These are phyloP conservation scores for Allium fistulosum DNA, from an alignment of 106 monocot genomes.

Conservation along the genomic window DNA sequence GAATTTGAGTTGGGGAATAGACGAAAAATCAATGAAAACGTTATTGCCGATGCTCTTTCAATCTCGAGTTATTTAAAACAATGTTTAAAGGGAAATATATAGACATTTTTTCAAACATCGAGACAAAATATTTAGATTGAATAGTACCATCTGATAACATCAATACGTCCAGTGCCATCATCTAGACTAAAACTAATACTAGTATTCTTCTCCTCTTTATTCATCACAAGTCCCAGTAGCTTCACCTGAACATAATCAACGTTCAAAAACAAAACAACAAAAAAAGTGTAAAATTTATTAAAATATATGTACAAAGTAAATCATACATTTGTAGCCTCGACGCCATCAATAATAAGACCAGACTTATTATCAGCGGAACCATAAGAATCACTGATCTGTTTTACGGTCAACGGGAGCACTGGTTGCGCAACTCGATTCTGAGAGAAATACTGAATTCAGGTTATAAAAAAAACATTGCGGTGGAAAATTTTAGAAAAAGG, in stretches of 20 bases:
- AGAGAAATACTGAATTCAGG: background rate
- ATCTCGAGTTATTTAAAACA: too few relatives aligned
- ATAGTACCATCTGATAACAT: slow-evolving; percentile 68
- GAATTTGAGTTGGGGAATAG: too few relatives aligned
- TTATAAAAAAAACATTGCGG: too few relatives aligned
- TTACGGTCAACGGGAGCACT: slow-evolving; percentile 72
- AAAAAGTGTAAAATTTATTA: background rate
- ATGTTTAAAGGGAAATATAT: too few relatives aligned
- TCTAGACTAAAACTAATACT: slow-evolving; percentile 80
- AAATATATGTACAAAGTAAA: background rate
- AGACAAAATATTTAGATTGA: background rate
- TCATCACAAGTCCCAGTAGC: slow-evolving; percentile 66
- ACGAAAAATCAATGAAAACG: too few relatives aligned
- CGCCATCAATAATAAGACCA: slow-evolving; percentile 59
- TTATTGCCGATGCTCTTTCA: too few relatives aligned
- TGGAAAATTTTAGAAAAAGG: too few relatives aligned
- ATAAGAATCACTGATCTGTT: slow-evolving; percentile 81
- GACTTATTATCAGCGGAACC: slow-evolving; percentile 68
- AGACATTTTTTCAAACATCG: background rate
- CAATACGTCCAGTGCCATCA: slow-evolving; percentile 82
- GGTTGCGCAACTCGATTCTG: slow-evolving; percentile 32
- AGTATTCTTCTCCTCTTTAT: slow-evolving; percentile 69
- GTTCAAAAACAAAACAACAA: background rate
- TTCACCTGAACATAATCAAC: slow-evolving; percentile 36
- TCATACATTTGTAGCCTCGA: slow-evolving; percentile 56